These are phyloP conservation scores for Aureobasidium sp. DNA, from an alignment of 2,329 filamentous ascomycete genomes.

Conservation along the genomic window DNA sequence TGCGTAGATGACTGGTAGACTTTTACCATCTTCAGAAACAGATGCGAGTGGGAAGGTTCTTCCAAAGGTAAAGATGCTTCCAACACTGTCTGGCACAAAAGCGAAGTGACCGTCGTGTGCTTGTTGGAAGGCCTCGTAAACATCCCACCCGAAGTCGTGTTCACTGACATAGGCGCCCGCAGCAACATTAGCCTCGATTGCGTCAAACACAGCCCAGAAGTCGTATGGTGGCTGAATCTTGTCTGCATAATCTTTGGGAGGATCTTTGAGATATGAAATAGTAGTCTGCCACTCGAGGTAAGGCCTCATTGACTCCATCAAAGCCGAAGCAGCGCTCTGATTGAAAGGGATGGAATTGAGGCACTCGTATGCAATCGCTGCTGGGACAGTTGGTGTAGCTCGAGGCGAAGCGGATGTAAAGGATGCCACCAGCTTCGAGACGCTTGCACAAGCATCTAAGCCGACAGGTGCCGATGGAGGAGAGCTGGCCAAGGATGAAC, in stretches of 20 bases:
- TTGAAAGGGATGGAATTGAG: conserved; percentile 39
- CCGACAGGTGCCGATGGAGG: too few species aligned
- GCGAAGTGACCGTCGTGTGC: conserved; percentile 59
- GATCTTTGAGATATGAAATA: conserved; percentile 35
- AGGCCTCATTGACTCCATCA: conserved; percentile 35
- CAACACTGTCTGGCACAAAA: conserved; percentile 46
- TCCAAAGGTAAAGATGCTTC: conserved; percentile 42
- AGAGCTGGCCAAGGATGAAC: neutral
- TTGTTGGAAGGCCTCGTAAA: conserved; percentile 44
- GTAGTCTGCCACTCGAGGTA: conserved; percentile 41
- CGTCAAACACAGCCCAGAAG: conserved; percentile 30
- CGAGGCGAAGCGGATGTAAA: conserved; percentile 17
- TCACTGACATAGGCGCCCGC: conserved; percentile 31
- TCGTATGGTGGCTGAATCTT: conserved; percentile 37
- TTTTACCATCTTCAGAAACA: conserved; percentile 50
- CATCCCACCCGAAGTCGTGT: conserved; percentile 39
- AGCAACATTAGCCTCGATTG: conserved; percentile 32
- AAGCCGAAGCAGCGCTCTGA: conserved; percentile 28
- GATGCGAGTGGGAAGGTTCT: conserved; percentile 47
- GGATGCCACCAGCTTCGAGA: conserved; percentile 20
- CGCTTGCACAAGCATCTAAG: conserved; percentile 19
- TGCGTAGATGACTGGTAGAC: conserved; percentile 49
- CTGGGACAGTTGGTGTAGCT: conserved; percentile 32
- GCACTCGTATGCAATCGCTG: conserved; percentile 38
- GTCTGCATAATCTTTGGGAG: conserved; percentile 36